Conservation (phyloP, 495 filamentous ascomycete species). For the Trichoderma gamsii region DNA sequence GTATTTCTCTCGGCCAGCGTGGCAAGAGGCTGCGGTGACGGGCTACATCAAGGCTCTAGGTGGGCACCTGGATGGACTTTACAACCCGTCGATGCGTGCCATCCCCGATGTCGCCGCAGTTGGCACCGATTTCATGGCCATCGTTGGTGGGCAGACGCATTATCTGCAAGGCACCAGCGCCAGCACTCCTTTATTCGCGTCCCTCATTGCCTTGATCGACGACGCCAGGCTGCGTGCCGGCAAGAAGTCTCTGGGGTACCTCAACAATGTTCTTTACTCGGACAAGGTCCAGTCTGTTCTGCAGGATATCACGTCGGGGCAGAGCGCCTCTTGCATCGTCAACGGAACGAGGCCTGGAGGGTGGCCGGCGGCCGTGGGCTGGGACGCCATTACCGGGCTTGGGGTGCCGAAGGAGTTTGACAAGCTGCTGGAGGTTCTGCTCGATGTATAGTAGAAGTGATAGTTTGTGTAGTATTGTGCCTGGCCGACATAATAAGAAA, state of each 20-base stretch:
- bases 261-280: slow-evolving; percentile 34
- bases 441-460: slow-evolving; percentile 11
- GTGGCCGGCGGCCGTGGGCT: slow-evolving; percentile 33
- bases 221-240: slow-evolving; percentile 34
- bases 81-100: slow-evolving; percentile 56
- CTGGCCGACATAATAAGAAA: neutral
- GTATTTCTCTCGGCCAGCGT: slow-evolving; percentile 56
- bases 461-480: no score
- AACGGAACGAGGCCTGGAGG: slow-evolving; percentile 24
- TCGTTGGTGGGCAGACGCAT: slow-evolving; percentile 25
- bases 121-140: slow-evolving; percentile 34
- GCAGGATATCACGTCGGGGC: slow-evolving; percentile 29
- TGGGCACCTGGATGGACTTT: slow-evolving; percentile 41
- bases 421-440: slow-evolving; percentile 27
- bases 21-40: slow-evolving; percentile 54
- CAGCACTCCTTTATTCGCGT: slow-evolving; percentile 36
- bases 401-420: slow-evolving; percentile 34
- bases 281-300: slow-evolving; percentile 24
- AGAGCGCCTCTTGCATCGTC: slow-evolving; percentile 32
- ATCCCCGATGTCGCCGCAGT: slow-evolving; percentile 61
- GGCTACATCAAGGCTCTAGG: slow-evolving; percentile 49
- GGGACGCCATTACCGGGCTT: slow-evolving; percentile 35
- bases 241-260: slow-evolving; percentile 35
- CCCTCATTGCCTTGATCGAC: slow-evolving; percentile 35
- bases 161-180: slow-evolving; percentile 39